phyloP scores from a whole-genome alignment of 116 monocot genomes.

The Iris pallida region DNA sequence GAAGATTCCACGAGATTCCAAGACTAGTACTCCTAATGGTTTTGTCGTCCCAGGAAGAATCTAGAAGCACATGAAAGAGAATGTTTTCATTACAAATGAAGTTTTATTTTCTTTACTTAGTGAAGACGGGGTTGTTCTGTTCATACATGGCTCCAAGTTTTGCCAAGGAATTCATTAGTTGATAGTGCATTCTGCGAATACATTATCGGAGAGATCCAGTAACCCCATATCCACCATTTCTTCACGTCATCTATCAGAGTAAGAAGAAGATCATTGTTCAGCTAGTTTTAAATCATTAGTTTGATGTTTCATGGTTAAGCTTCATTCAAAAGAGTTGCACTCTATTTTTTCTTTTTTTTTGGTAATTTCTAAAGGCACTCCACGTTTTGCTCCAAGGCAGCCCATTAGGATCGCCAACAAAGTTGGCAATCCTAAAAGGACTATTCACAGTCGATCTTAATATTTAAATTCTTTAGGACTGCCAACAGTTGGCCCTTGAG shows the following conservation, averaged over 20 bases:
- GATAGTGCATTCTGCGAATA: constrained; percentile 28
- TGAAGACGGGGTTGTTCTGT: background rate
- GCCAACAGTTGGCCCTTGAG: no score
- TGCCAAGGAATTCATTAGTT: constrained; percentile 31
- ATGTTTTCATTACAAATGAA: background rate
- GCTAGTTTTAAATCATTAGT: no score
- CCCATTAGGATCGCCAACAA: no score
- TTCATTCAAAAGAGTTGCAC: no score
- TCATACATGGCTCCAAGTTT: constrained; percentile 28
- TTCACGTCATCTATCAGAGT: constrained; percentile 19
- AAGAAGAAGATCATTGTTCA: background rate
- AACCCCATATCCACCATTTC: constrained; percentile 46
- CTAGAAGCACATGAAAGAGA: background rate
- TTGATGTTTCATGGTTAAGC: no score
- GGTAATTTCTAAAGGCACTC: no score
- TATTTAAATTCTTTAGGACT: no score
- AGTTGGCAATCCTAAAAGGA: no score
- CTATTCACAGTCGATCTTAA: no score
- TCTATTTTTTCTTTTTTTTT: no score
- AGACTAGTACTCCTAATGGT: constrained; percentile 15
- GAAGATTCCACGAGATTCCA: constrained; percentile 23
- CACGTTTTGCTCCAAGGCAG: no score
- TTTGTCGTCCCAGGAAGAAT: constrained; percentile 4
- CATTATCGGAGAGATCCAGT: constrained; percentile 47
- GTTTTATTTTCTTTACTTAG: background rate